Percentiles rank a stretch among this genome's conserved stretches.
These are phyloP conservation scores for Lobosporangium transversale DNA, from an alignment of 192 early-diverging fungal species.

Conservation along the genomic window DNA sequence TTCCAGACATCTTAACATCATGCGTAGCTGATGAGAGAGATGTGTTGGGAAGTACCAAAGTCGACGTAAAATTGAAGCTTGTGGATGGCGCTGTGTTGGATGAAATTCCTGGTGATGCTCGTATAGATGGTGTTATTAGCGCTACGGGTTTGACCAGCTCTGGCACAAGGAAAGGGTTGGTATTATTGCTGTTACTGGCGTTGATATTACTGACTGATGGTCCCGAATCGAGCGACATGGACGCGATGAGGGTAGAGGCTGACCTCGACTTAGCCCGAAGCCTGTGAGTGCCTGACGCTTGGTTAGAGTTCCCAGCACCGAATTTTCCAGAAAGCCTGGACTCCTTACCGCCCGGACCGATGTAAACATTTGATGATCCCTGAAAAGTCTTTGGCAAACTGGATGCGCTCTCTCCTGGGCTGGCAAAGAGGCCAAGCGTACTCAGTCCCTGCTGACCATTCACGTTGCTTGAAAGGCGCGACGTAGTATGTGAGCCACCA, in stretches of 20 bases:
- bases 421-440: not conserved
- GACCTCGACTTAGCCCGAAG: constrained; percentile 27
- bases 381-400: constrained; percentile 2
- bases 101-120: not conserved
- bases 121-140: not conserved
- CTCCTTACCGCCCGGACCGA: constrained; percentile 13
- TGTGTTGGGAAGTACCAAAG: no score
- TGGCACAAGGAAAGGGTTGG: constrained; percentile 17
- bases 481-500: not conserved
- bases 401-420: constrained; percentile 2
- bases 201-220: not conserved
- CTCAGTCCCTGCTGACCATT: not conserved
- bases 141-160: not conserved
- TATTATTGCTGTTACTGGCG: not conserved
- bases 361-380: constrained; percentile 1
- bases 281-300: not conserved
- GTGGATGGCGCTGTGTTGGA: not conserved
- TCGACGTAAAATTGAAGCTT: not conserved
- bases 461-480: not conserved
- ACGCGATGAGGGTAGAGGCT: constrained; percentile 15
- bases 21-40: not conserved
- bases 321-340: constrained; percentile 30
- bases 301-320: not conserved
- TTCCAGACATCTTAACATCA: constrained; percentile 4
- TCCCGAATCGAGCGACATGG: constrained; percentile 14